Base-by-base conservation (phyloP, 139 green algal species). In the Chlorella sorokiniana region DNA sequence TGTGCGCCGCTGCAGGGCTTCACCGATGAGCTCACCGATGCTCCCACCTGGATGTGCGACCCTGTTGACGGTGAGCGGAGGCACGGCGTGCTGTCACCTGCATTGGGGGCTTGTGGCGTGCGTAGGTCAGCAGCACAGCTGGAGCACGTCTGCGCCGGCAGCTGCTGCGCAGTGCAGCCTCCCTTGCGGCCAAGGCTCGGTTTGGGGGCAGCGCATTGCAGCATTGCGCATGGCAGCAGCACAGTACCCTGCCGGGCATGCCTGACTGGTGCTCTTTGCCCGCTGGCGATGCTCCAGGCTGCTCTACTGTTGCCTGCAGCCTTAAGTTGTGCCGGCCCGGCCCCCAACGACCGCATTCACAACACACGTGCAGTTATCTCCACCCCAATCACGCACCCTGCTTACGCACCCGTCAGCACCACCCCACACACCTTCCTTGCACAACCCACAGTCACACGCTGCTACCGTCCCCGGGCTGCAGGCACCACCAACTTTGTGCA, bases 401-500 rank as follows among this genome's bases (percentile, higher is more conserved):
- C 40, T 22, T 44, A 9, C 23, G n/a, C n/a, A 67, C 0, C 71
- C 4, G 9, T 27, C 29, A 23, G 23, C 64, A 7, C 35, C 45
- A 6, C 35, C 35, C 1, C 63, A 22, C 10, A 14, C 31, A 5
- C 31, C 64, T 7, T 29, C 31, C 14, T 38, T 14, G 11, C 65
- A 69, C 59, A n/a, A 61, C 25, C 6, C 52, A 61, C 27, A 20
- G 52, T n/a, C 27, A 4, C 52, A 27, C 31, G 16, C 33, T 25
- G 11, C 33, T 22, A 7, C 16, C 45, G 31, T 37, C 44, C 22
- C 8, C 45, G 23, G 1, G 16, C 35, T 59, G 44, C 96, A 74
- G 96, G 96, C 61, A 99, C 97, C 27, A 99, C 97, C 74, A 99
- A 99, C 89, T 99, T 99, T 86, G 97, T 99, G 69, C 97, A 99